These are phyloP conservation scores for Lichina pygmaea DNA, from an alignment of 495 filamentous ascomycete species.

Conservation along the genomic window DNA sequence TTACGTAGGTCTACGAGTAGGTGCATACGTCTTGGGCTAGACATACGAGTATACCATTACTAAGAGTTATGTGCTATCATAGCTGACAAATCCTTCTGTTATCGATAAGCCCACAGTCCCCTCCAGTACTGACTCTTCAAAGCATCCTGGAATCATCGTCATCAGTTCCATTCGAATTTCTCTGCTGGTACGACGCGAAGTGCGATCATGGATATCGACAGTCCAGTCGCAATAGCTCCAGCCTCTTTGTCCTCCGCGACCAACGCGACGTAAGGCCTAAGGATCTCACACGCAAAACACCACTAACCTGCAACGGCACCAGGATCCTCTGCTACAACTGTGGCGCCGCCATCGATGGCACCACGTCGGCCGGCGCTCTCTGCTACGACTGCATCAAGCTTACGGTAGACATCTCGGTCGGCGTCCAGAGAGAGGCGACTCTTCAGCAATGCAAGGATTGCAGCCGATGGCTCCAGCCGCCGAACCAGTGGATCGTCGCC, in stretches of 20 bases:
- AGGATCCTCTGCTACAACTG: slow-evolving; percentile 92
- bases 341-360: slow-evolving; percentile 78
- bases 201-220: slow-evolving; percentile 37
- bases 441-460: slow-evolving; percentile 75
- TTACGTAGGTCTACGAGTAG: no score
- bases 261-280: slow-evolving; percentile 28
- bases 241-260: slow-evolving; percentile 18
- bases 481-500: slow-evolving; percentile 59
- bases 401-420: slow-evolving; percentile 78
- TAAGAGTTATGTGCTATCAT: no score
- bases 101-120: no score
- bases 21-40: no score
- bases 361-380: slow-evolving; percentile 58
- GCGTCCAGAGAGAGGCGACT: slow-evolving; percentile 62
- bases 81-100: no score
- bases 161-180: no score
- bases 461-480: slow-evolving; percentile 80
- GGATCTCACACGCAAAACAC: slow-evolving; percentile 4
- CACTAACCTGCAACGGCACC: slow-evolving; percentile 4
- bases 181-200: no score
- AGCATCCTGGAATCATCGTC: no score
- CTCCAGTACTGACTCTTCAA: no score
- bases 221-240: slow-evolving; percentile 25
- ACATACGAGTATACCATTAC: no score
- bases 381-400: slow-evolving; percentile 87